Base-by-base conservation (phyloP, 495 filamentous ascomycete genomes). In the Penicillium pancosmium region DNA sequence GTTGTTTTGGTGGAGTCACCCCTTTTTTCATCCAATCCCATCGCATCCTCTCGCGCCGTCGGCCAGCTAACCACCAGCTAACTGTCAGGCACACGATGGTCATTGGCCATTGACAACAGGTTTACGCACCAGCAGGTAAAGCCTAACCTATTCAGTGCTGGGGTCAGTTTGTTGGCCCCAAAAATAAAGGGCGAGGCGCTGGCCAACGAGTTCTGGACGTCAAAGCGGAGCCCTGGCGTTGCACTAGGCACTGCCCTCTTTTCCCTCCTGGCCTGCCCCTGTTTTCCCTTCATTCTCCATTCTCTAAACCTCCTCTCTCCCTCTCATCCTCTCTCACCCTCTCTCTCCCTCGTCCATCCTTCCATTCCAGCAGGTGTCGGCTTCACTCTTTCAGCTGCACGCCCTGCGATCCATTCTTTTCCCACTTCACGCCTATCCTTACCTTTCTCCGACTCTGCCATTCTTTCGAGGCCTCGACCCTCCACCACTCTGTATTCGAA, bases 311-410 rank as follows among this genome's bases (percentile, higher is more conserved):
- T 21, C 19, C 19, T 21, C 62, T 62, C 64, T 63, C 64, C 54
- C 66, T 65, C 70, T 62, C 73, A 66, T n/a, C 9, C 4, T 9
- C 36, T 10, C 68, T 72, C 76, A 73, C 73, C 72, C 68, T 71
- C 61, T 68, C 51, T 61, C 66, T 59, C 68, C 59, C 54, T 68
- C 23, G 23, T 23, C 63, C 68, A 56, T 66, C 67, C 67, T 55
- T 66, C 57, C 36, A 38, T 59, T 58, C 65, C 46, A 70, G 79
- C 81, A 80, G 80, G 83, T 82, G 74, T 82, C 88, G 83, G 86
- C 90, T 93, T 92, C 90, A 91, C 84, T 93, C 90, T 82, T 91
- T 92, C 74, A 88, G 86, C 84, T 83, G 82, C 61, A 68, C 74
- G 73, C 73, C 72, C 65, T 79, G 81, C 82, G 69, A 70, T 84